These are phyloP conservation scores for Immersiporthe knoxdaviesiana DNA, from an alignment of 2,329 filamentous ascomycete genomes.

Conservation along the genomic window DNA sequence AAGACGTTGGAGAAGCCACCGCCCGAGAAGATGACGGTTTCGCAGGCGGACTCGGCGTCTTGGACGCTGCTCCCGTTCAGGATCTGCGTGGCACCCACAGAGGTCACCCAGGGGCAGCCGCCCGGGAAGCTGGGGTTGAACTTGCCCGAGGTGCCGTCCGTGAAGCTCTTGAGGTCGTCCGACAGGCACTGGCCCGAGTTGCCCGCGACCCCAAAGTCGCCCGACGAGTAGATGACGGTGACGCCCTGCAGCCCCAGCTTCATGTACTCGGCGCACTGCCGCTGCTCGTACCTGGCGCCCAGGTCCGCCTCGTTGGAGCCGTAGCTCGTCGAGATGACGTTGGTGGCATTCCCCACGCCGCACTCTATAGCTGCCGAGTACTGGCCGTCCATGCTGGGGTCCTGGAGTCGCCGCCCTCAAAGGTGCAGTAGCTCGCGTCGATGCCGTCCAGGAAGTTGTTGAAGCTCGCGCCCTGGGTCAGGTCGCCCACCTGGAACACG, in stretches of 20 bases:
- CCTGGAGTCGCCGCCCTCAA: constrained; percentile 45
- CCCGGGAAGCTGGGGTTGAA: constrained; percentile 54
- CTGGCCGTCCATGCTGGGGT: constrained; percentile 41
- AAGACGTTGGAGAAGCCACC: constrained; percentile 57
- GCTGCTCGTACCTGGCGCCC: constrained; percentile 50
- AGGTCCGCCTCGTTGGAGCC: constrained; percentile 56
- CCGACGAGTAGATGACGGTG: constrained; percentile 53
- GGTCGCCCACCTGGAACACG: constrained; percentile 51
- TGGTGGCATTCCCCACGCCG: constrained; percentile 49
- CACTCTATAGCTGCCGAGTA: constrained; percentile 48
- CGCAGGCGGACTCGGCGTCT: constrained; percentile 48
- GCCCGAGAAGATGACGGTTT: constrained; percentile 50
- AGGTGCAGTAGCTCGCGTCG: constrained; percentile 51
- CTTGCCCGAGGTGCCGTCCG: constrained; percentile 40
- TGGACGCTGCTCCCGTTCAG: constrained; percentile 42
- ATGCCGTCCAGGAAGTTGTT: constrained; percentile 42
- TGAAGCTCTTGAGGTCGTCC: constrained; percentile 35
- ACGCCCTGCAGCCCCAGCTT: constrained; percentile 59
- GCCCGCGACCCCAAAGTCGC: constrained; percentile 53
- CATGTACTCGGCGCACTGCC: constrained; percentile 61
- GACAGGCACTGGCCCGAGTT: constrained; percentile 44
- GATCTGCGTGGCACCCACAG: constrained; percentile 56
- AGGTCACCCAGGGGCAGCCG: constrained; percentile 53
- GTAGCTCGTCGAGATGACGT: constrained; percentile 60
- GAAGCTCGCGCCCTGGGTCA: constrained; percentile 34